Evolutionary conservation across 176 grass and related monocot genomes (phyloP), one percentile per base, ranked within the genome.

Genomic region (Lolium rigidum): DNA sequence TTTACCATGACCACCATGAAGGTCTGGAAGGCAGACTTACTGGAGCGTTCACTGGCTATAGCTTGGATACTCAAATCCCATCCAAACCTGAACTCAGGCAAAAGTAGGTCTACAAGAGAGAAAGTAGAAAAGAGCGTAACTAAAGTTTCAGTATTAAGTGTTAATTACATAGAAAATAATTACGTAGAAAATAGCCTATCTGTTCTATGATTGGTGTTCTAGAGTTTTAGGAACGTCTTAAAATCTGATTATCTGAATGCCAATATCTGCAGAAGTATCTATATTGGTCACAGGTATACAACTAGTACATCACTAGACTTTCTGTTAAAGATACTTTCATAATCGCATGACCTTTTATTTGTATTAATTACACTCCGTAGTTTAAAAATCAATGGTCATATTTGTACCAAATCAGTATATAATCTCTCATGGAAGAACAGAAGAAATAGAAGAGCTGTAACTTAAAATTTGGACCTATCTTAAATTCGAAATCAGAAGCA

Each of bases 11-110:
- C 85, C 75, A 94, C 79, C 93, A 95, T 95, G 89, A 95, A 98
- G n/a, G 96, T 98, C 69, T 98, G 93, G 38, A 95, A 98, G 80
- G 84, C 66, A 84, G 91, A 91, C 61, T 88, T 92, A 44, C 65
- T 89, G 83, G 86, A 87, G 39, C 79, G 73, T 78, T 91, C 92
- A 49, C 68, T 86, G 8, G 90, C 85, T 89, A 98, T 92, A 81
- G 94, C 88, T 87, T 95, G 79, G 80, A 98, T 84, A 82, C 74
- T 94, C 82, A 76, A 92, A 24, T 90, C 82, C 93, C 93, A 98
- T 94, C 92, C 96, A 94, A 98, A 98, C 89, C 96, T 90, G 79
- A 94, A 94, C 77, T 94, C 93, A 58, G 92, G 89, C 50, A 95
- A 90, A 86, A 98, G 82, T 55, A 95, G 86, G 49, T 69, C 96